These are phyloP conservation scores for Immersiella caudata DNA, from an alignment of 495 filamentous ascomycete genomes.

Conservation along the genomic window DNA sequence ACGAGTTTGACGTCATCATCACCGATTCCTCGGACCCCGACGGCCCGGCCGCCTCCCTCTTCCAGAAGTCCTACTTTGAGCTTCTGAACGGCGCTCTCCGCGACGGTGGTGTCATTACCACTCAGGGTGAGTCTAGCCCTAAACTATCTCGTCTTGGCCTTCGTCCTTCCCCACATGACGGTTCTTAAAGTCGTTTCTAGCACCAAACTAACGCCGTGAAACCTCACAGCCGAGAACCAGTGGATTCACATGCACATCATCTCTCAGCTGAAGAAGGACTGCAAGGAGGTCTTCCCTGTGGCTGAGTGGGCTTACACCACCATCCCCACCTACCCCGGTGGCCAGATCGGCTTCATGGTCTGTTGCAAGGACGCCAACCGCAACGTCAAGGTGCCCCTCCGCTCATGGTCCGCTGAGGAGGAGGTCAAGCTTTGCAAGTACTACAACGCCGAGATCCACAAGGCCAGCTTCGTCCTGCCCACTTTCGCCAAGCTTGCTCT, in stretches of 20 bases:
- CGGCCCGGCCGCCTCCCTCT: constrained; percentile 91
- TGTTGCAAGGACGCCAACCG: constrained; percentile 90
- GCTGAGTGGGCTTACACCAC: constrained; percentile 99
- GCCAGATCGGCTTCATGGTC: constrained; percentile 99
- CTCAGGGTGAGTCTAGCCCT: constrained; percentile 99
- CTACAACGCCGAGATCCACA: constrained; percentile 95
- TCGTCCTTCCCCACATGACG: constrained; percentile 18
- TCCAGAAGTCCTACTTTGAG: constrained; percentile 99
- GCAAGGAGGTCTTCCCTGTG: constrained; percentile 94
- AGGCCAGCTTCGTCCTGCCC: constrained; percentile 89
- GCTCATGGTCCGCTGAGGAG: constrained; percentile 78
- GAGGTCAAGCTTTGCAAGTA: constrained; percentile 91
- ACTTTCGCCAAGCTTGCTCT: constrained; percentile 87
- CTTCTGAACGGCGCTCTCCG: constrained; percentile 83
- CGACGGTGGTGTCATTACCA: constrained; percentile 97
- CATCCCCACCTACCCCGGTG: constrained; percentile 98
- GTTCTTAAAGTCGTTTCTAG: not conserved
- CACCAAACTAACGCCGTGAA: constrained; percentile 35
- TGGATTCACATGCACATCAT: constrained; percentile 97
- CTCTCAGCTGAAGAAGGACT: constrained; percentile 87
- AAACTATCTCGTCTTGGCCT: constrained; percentile 34
- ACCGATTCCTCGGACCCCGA: constrained; percentile 98
- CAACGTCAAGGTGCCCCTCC: constrained; percentile 81
- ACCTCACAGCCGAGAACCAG: constrained; percentile 86
- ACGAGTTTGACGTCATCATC: constrained; percentile 99